Base-by-base conservation (phyloP, 495 filamentous ascomycete genomes). In the Hypomontagnella submonticulosa region DNA sequence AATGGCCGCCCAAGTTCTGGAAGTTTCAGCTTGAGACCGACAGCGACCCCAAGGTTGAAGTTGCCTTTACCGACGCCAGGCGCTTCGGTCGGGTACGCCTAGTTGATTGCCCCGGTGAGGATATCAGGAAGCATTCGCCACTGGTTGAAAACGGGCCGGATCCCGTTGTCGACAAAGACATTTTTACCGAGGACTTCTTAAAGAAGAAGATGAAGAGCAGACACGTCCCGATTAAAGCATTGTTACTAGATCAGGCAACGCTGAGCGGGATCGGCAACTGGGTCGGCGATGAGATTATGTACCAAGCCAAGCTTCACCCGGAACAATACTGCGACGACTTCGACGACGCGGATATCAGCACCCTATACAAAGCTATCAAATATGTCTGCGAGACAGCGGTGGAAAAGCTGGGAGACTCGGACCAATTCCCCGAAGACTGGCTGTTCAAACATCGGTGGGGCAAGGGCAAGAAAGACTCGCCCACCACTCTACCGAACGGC, bases 251-350 rank as follows among this genome's bases (percentile, higher is more conserved):
- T 70, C 95, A 99, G 73, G 81, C 85, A n/a, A 90, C 89, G 68
- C 88, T 98, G 50, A 93, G 91, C 68, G 95, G 95, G 4, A 91
- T 99, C 47, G 95, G 95, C 1, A 98, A 97, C 67, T 98, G 94
- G 95, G 92, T 99, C 65, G 92, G 87, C 0, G 95, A 99, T 70
- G 95, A 99, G 66, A 88, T 97, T 27, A 73, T 99, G 23, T 97
- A 91, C 69, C 86, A 97, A 66, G 88, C 93, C 4, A 88, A 84
- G 54, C 84, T 97, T 12, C 95, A 99, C 60, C 95, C 95, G 0
- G 94, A 97, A 73, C 90, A 95, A 64, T 94, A 93, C 76, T 90
- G 89, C 75, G 88, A 97, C 67, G 92, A 91, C 7, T 87, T 99
- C 66, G 80, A 70, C 57, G 84, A 90, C 43, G 84, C 78, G 4